phyloP scores from a whole-genome alignment of 2,329 filamentous ascomycete species.

The Colletotrichum higginsianum region DNA sequence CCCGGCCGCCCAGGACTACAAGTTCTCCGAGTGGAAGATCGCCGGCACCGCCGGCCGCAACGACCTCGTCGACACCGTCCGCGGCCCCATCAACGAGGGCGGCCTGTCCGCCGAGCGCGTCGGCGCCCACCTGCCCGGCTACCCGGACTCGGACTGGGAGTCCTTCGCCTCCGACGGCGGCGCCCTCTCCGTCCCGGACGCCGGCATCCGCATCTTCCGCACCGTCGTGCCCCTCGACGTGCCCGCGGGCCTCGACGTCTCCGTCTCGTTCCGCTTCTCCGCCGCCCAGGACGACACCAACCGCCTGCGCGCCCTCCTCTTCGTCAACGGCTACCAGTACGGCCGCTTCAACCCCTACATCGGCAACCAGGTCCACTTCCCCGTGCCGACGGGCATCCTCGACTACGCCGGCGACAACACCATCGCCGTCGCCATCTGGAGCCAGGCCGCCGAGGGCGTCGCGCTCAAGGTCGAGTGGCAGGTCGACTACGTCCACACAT shows the following conservation, averaged over 20 bases:
- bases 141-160: slow-evolving; percentile 63
- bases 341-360: slow-evolving; percentile 73
- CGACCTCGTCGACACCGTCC: slow-evolving; percentile 66
- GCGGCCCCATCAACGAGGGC: slow-evolving; percentile 71
- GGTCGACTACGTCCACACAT: slow-evolving; percentile 68
- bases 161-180: slow-evolving; percentile 48
- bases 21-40: slow-evolving; percentile 70
- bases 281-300: slow-evolving; percentile 58
- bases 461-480: slow-evolving; percentile 65
- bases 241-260: slow-evolving; percentile 67
- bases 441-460: slow-evolving; percentile 67
- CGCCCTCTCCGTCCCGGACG: slow-evolving; percentile 59
- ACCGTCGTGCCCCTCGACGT: slow-evolving; percentile 66
- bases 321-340: slow-evolving; percentile 77
- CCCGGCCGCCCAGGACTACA: slow-evolving; percentile 46
- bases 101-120: slow-evolving; percentile 71
- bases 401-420: slow-evolving; percentile 72
- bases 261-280: slow-evolving; percentile 68
- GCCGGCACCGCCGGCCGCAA: slow-evolving; percentile 70
- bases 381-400: slow-evolving; percentile 71
- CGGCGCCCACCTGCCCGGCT: slow-evolving; percentile 72
- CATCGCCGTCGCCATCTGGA: slow-evolving; percentile 72
- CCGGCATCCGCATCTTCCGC: slow-evolving; percentile 71
- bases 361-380: slow-evolving; percentile 72
- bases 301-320: slow-evolving; percentile 66